These are phyloP conservation scores for Perilla frutescens DNA, from an alignment of 257 asterid species.

Conservation along the genomic window DNA sequence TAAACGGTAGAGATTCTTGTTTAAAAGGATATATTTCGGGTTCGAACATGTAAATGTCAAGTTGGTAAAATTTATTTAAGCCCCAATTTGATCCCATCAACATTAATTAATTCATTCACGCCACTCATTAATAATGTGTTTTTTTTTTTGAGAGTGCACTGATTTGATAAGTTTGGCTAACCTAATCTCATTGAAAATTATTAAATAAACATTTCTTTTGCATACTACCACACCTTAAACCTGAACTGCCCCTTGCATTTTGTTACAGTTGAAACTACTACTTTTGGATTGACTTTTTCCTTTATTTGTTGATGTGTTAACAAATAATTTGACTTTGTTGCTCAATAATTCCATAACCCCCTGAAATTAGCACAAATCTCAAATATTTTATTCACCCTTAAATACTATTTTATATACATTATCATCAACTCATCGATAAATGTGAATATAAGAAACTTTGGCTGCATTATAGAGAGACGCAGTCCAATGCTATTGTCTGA, in stretches of 20 bases:
- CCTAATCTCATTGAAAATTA: neutral
- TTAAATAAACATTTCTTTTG: neutral
- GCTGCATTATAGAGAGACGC: neutral
- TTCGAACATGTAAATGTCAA: too few relatives aligned
- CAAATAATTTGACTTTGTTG: neutral
- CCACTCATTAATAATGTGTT: too few relatives aligned
- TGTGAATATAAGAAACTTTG: neutral
- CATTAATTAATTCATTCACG: too few relatives aligned
- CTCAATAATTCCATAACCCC: conserved; percentile 4
- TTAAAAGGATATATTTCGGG: too few relatives aligned
- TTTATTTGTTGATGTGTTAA: neutral
- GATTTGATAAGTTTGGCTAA: neutral
- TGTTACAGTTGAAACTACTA: conserved; percentile 22
- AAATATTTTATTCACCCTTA: neutral
- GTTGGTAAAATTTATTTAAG: too few relatives aligned
- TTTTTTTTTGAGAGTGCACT: too few relatives aligned
- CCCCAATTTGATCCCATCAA: too few relatives aligned
- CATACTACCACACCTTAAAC: neutral
- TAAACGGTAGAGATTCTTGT: too few relatives aligned
- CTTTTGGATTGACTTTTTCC: neutral
- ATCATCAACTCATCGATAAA: neutral
- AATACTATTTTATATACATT: neutral
- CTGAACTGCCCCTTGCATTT: neutral
- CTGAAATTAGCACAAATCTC: neutral
- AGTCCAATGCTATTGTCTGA: too few relatives aligned